Conservation (phyloP, 495 filamentous ascomycete genomes). For the Chaetomium cochliodes region DNA sequence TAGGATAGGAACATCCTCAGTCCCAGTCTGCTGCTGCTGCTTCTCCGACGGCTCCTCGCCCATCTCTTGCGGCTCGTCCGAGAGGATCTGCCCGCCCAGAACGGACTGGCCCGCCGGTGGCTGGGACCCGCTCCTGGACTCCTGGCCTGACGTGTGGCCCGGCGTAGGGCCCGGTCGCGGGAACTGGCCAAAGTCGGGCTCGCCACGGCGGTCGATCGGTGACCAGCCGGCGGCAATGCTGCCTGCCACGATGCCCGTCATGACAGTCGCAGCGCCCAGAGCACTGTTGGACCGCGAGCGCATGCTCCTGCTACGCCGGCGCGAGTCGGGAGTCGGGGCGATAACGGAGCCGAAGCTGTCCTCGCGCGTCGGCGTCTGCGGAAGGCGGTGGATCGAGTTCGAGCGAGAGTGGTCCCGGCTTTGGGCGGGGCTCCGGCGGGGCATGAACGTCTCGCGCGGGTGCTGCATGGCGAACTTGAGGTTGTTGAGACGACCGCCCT, state of each 20-base stretch:
- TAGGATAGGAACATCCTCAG: conserved; percentile 42
- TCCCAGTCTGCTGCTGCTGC: conserved; percentile 14
- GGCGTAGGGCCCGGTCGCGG: conserved; percentile 17
- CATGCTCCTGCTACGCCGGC: conserved; percentile 62
- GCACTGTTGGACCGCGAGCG: conserved; percentile 86
- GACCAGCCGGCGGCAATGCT: conserved; percentile 84
- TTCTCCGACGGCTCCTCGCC: conserved; percentile 23
- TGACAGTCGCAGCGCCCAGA: conserved; percentile 77
- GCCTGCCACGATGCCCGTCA: conserved; percentile 85
- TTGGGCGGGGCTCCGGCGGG: conserved; percentile 69
- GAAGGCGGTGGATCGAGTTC: conserved; percentile 54
- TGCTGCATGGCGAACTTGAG: conserved; percentile 82
- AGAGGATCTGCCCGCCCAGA: conserved; percentile 29
- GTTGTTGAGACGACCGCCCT: conserved; percentile 85
- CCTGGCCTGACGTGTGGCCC: conserved; percentile 21
- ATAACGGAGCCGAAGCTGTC: conserved; percentile 49
- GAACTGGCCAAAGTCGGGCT: conserved; percentile 33
- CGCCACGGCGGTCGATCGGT: conserved; percentile 61
- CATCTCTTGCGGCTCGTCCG: conserved; percentile 44
- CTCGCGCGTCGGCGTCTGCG: conserved; percentile 66
- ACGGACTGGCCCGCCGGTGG: conserved; percentile 30
- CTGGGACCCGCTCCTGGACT: conserved; percentile 21
- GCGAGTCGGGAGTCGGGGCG: conserved; percentile 68
- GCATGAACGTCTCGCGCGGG: conserved; percentile 69
- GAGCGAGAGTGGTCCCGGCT: conserved; percentile 61